Base-by-base conservation (phyloP, 768 basidiomycete genomes). In the Boletus vermiculosoides region DNA sequence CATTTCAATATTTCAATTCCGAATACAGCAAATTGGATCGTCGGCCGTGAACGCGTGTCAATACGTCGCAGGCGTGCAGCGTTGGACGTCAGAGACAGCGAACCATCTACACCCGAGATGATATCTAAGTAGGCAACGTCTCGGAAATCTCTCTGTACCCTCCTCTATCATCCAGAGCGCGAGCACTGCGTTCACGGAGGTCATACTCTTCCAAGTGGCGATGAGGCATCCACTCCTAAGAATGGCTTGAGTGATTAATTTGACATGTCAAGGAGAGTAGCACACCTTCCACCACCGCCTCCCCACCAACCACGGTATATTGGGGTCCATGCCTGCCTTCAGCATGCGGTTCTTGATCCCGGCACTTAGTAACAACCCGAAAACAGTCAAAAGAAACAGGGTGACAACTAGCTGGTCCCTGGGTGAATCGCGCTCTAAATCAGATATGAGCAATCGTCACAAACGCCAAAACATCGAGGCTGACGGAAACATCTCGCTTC, bases 401-500 rank as follows among this genome's bases (percentile, higher is more conserved):
- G 93, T 94, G 45, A 96, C 94, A 33, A 96, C 88, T 30, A 95
- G 79, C 68, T 96, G 94, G 74, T 97, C 94, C 71, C 94, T 76
- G n/a, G 94, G 94, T 20, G 92, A 94, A 77, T 96, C 94, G 59
- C 94, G 84, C 77, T 95, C 94, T 96, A 73, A 62, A 60, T 57
- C 50, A 59, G 52, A 64, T 58, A 56, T 59, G 53, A 67, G 66
- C 52, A 54, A 57, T 48, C 60, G 63, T 63, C 69, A 71, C 65
- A 63, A 64, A 58, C 65, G 64, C 64, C 64, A 59, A 66, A 63
- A 67, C 62, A 66, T 68, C 68, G 68, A 59, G 52, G 81, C 93
- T 67, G 74, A 96, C 94, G 92, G 76, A 96, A 96, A 79, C 94
- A 97, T 70, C 94, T 80, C 55, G 94, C 93, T 76, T 95, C 93